Conservation (phyloP, 1,284 basidiomycete genomes). For the Malassezia dermatis region DNA sequence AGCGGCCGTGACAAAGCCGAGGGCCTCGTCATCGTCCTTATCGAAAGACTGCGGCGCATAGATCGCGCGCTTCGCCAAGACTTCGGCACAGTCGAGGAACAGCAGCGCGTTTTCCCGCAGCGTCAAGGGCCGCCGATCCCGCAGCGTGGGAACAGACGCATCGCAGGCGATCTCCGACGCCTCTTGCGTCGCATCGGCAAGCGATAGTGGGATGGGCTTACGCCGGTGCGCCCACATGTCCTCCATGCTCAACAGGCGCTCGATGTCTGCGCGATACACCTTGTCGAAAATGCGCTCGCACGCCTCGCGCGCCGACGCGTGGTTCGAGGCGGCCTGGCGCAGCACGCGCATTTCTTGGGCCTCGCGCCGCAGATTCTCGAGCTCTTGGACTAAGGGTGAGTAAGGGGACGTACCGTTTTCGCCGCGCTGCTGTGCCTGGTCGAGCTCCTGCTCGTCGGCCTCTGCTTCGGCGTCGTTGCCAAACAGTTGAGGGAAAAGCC, state of each 20-base stretch:
- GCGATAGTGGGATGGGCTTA: conserved; percentile 66
- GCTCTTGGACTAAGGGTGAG: conserved; percentile 64
- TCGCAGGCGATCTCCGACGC: background rate
- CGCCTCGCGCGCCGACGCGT: conserved; percentile 49
- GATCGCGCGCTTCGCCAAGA: conserved; percentile 64
- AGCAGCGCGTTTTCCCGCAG: conserved; percentile 32
- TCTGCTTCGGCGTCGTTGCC: conserved; percentile 63
- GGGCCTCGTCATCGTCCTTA: conserved; percentile 92
- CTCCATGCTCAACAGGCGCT: conserved; percentile 80
- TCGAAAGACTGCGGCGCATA: conserved; percentile 75
- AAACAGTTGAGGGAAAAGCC: conserved; percentile 81
- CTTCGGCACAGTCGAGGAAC: conserved; percentile 55
- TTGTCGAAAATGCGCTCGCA: conserved; percentile 73
- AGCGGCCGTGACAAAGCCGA: conserved; percentile 90
- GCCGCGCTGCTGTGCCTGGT: conserved; percentile 73
- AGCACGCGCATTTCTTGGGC: conserved; percentile 75
- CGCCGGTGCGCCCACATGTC: conserved; percentile 88
- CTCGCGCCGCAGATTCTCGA: conserved; percentile 76
- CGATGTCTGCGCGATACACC: conserved; percentile 79
- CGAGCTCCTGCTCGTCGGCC: conserved; percentile 64
- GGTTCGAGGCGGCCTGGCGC: conserved; percentile 50
- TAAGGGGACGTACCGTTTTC: conserved; percentile 61
- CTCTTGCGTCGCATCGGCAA: background rate
- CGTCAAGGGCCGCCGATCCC: conserved; percentile 34
- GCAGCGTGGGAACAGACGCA: conserved; percentile 16